A percentile compares a stretch with the other conserved stretches of the same genome.
phyloP scores from a whole-genome alignment of 208 protist genomes.

The Tritrichomonas foetus region DNA sequence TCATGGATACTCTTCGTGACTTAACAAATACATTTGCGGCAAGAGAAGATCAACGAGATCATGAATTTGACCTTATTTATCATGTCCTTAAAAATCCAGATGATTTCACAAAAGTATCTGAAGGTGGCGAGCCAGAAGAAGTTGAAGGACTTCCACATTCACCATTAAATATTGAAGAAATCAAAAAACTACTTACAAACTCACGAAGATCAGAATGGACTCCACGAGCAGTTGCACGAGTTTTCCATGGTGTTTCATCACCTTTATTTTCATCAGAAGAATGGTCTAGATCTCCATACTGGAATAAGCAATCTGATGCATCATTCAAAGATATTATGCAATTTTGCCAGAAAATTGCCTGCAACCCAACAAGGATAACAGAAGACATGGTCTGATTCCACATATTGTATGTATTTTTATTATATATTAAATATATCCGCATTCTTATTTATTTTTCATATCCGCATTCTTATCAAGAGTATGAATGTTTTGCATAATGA shows the following conservation, averaged over 20 bases:
- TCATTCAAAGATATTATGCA: slow-evolving; percentile 5
- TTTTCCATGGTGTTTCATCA: background rate
- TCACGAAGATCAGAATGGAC: background rate
- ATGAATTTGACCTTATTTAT: background rate
- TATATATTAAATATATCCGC: too few species aligned
- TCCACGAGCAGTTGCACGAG: background rate
- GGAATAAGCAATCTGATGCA: background rate
- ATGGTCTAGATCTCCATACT: background rate
- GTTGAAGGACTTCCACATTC: background rate
- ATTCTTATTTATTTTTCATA: too few species aligned
- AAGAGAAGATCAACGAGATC: background rate
- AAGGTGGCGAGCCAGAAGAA: background rate
- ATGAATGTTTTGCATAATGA: too few species aligned
- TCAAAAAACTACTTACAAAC: background rate
- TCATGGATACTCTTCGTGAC: too few species aligned
- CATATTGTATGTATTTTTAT: too few species aligned
- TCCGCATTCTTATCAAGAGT: too few species aligned
- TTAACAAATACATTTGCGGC: background rate
- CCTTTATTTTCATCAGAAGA: background rate
- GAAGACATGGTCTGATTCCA: too few species aligned
- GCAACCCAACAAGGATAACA: too few species aligned
- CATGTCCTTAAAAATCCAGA: background rate
- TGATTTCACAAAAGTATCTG: too few species aligned
- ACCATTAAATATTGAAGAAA: background rate
- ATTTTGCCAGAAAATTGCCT: background rate